Evolutionary conservation across 192 early-diverging fungal species (phyloP), one percentile per base, ranked within the genome.

Genomic region (Entophlyctis luteolus): DNA sequence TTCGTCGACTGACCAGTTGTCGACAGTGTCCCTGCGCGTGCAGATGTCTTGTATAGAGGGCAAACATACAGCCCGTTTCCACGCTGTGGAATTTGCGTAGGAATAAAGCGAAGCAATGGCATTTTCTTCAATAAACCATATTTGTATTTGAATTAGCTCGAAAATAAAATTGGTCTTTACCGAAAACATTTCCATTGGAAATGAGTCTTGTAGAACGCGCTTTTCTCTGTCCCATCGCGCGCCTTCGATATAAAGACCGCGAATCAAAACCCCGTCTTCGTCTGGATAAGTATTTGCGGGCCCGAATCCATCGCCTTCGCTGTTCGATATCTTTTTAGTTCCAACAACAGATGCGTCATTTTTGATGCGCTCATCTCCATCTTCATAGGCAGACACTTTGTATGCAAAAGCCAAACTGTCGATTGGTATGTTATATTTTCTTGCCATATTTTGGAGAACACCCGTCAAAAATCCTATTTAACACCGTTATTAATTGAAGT

Each of bases 121-220:
- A 86, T 81, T 6, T 72, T 65, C 84, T 86, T 62, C 37, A 31
- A 18, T 16, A 32, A 58, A 46, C 54, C 3, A 28, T 63, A 27
- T 0, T 39, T 18, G 48, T 25, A 31, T 14, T 28, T 62, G 48
- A 48, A 8, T n/a, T 12, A 25, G 36, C 33, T 37, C 32, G 63
- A 46, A 59, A 12, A 58, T 62, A 33, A 39, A 14, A 52, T 46
- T 27, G 36, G 49, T 20, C 71, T 72, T 27, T 72, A 86, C 84
- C 58, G 84, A 82, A 66, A 72, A 82, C 84, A 86, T 86, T 62
- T 86, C 84, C 84, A 86, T 86, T 4, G 84, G 78, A 59, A 79
- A 81, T 32, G 84, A 82, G 49, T 86, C 84, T 59, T 85, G 82
- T 4, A 86, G 32, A 18, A 77, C n/a, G 25, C 72, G 38, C 39